Percentiles rank a stretch among this genome's conserved stretches.
phyloP scores from a whole-genome alignment of 257 asterid species.

The Nicotiana tomentosiformis region DNA sequence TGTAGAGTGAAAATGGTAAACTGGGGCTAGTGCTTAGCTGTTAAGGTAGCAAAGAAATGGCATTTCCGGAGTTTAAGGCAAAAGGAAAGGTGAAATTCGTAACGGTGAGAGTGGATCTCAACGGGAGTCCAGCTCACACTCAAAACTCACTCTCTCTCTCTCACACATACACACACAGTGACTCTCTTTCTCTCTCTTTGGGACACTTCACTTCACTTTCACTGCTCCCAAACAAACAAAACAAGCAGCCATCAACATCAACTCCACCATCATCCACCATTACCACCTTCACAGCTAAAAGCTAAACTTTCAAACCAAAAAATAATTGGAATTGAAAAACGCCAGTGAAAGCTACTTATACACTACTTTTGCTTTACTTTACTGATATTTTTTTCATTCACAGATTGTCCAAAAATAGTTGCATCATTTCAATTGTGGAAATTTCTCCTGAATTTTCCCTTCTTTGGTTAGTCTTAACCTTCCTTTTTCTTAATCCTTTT shows the following conservation, averaged over 20 bases:
- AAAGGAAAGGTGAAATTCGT: not conserved
- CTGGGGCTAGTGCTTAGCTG: not conserved
- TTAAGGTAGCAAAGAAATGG: slow-evolving; percentile 7
- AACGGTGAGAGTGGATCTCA: slow-evolving; percentile 17
- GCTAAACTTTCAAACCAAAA: not conserved
- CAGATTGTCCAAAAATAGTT: not conserved
- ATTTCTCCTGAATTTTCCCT: not conserved
- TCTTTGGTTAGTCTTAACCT: slow-evolving; percentile 8
- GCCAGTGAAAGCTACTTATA: not conserved
- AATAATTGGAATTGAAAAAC: not conserved
- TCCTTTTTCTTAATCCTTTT: not conserved
- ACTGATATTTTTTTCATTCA: not conserved
- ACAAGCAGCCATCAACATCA: not conserved
- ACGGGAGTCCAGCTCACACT: slow-evolving; percentile 18
- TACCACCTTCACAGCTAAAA: not conserved
- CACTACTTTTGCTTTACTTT: not conserved
- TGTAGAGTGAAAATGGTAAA: no score
- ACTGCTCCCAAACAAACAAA: not conserved
- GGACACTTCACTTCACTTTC: not conserved
- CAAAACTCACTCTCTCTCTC: not conserved
- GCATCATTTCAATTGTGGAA: not conserved
- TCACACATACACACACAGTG: not conserved
- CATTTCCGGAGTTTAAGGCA: not conserved
- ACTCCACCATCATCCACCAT: not conserved
- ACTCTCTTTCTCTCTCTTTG: not conserved